Conservation (phyloP, 2,329 filamentous ascomycete species). For the Stagonosporopsis vannaccii region DNA sequence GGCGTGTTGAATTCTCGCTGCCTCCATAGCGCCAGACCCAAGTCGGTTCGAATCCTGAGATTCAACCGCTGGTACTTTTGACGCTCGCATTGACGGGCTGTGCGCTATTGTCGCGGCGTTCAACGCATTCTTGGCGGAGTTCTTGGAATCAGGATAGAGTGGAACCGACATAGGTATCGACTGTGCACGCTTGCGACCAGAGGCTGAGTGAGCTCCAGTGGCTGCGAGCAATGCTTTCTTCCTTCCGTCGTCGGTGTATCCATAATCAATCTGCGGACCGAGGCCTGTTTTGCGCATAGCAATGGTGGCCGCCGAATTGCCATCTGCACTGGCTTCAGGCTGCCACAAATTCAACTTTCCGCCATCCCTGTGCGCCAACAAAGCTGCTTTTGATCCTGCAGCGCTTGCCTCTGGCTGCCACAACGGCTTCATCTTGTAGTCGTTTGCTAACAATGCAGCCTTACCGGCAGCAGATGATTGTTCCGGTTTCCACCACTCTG, state of each 20-base stretch:
- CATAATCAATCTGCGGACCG: constrained; percentile 56
- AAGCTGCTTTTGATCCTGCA: constrained; percentile 76
- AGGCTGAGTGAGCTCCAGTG: constrained; percentile 72
- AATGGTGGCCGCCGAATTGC: constrained; percentile 73
- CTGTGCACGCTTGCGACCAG: constrained; percentile 65
- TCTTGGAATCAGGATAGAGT: constrained; percentile 64
- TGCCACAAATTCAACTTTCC: constrained; percentile 61
- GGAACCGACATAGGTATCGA: constrained; percentile 61
- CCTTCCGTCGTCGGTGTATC: constrained; percentile 59
- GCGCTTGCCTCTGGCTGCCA: constrained; percentile 71
- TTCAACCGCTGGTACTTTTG: constrained; percentile 17
- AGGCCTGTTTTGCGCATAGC: constrained; percentile 65
- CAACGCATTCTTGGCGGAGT: constrained; percentile 71
- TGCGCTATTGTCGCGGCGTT: constrained; percentile 76
- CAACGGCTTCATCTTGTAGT: constrained; percentile 66
- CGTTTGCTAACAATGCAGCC: constrained; percentile 65
- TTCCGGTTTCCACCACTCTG: constrained; percentile 72
- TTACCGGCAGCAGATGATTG: constrained; percentile 64
- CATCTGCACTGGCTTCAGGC: constrained; percentile 59
- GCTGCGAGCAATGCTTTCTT: constrained; percentile 77
- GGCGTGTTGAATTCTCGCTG: constrained; percentile 70
- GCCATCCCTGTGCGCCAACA: constrained; percentile 67
- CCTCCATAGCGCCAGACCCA: constrained; percentile 62
- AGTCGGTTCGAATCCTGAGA: constrained; percentile 47
- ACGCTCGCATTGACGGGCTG: constrained; percentile 47